phyloP scores from a whole-genome alignment of 148 eudicot genomes.

The Fagopyrum tataricum region DNA sequence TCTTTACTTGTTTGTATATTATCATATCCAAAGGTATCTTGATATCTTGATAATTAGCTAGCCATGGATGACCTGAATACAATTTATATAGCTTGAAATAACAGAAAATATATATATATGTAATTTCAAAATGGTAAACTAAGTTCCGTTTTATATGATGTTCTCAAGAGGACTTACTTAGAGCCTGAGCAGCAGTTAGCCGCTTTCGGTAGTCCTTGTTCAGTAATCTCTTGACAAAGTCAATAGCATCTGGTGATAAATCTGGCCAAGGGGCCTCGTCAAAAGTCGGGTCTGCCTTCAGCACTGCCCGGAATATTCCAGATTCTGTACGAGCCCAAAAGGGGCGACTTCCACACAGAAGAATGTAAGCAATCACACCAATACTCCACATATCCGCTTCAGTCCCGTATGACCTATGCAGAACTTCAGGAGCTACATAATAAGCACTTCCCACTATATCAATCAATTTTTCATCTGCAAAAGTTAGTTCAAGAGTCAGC shows the following conservation, averaged over 20 bases:
- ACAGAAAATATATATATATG: not conserved
- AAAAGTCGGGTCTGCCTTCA: constrained; percentile 85
- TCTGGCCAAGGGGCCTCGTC: constrained; percentile 96
- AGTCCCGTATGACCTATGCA: constrained; percentile 92
- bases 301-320: constrained; percentile 83
- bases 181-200: constrained; percentile 91
- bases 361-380: constrained; percentile 96
- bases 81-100: constrained; percentile 3
- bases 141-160: no score
- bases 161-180: constrained; percentile 56
- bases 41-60: constrained; percentile 51
- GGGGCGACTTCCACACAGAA: constrained; percentile 93
- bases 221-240: constrained; percentile 80
- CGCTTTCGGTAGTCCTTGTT: constrained; percentile 92
- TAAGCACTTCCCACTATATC: constrained; percentile 98
- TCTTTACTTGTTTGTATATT: constrained; percentile 70
- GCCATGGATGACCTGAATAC: constrained; percentile 94
- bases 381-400: constrained; percentile 99
- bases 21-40: constrained; percentile 89
- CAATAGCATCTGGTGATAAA: constrained; percentile 74
- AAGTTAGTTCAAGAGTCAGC: not conserved
- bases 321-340: constrained; percentile 96
- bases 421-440: constrained; percentile 95
- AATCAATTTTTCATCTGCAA: constrained; percentile 84
- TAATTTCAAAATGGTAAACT: not conserved